phyloP scores from a whole-genome alignment of 2,329 filamentous ascomycete genomes.

The Colletotrichum karsti region DNA sequence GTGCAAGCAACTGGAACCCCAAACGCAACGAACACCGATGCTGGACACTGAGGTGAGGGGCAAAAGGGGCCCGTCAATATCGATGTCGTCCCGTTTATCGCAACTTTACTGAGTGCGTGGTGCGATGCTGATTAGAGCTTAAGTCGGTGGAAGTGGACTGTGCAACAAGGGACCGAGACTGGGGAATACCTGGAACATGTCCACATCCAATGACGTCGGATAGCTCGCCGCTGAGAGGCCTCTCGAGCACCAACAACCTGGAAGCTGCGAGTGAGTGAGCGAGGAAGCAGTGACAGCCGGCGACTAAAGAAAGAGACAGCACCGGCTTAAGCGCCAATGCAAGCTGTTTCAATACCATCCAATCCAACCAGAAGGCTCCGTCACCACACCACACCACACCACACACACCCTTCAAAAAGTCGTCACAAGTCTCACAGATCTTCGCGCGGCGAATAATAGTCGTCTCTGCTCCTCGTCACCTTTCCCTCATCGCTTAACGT shows the following conservation, averaged over 20 bases:
- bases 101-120: neutral
- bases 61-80: constrained; percentile 8
- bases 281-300: neutral
- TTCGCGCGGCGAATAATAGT: constrained; percentile 11
- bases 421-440: constrained; percentile 7
- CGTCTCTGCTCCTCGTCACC: constrained; percentile 14
- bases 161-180: neutral
- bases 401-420: constrained; percentile 10
- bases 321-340: constrained; percentile 28
- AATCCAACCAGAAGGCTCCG: constrained; percentile 21
- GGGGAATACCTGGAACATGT: constrained; percentile 7
- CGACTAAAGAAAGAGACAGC: constrained; percentile 12
- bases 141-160: neutral
- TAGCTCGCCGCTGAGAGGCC: constrained; percentile 25
- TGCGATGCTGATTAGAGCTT: neutral
- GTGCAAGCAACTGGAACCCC: constrained; percentile 4
- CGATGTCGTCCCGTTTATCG: neutral
- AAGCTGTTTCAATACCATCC: constrained; percentile 15
- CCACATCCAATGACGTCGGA: constrained; percentile 25
- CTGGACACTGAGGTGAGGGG: neutral
- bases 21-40: neutral
- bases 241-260: constrained; percentile 13
- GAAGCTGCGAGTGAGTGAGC: neutral
- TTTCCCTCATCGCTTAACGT: constrained; percentile 6
- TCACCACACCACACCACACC: constrained; percentile 16